A percentile compares a stretch with the other conserved stretches of the same genome.
Evolutionary conservation across 225 moss, liverwort and hornwort genomes (phyloP).

Genomic region (Pseudisothecium myosuroides): DNA sequence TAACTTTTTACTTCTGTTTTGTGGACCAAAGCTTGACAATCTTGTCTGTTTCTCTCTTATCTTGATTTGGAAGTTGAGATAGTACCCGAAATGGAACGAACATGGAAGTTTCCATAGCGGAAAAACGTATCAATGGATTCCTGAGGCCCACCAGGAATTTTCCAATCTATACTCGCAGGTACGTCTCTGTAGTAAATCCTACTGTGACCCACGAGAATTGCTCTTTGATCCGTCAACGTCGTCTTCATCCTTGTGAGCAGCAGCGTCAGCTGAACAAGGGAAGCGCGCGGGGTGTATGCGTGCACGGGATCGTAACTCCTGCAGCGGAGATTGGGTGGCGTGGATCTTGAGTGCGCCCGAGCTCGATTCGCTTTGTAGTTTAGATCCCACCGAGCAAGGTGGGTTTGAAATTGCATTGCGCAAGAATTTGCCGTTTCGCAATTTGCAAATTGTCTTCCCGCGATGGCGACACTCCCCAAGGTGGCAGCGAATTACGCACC

Average conservation of each 20-base stretch:
- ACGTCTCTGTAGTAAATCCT: too few relatives aligned
- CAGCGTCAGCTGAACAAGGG: neutral
- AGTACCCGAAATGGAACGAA: too few relatives aligned
- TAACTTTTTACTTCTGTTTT: neutral
- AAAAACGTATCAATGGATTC: neutral
- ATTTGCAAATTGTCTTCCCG: neutral
- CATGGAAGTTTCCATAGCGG: neutral
- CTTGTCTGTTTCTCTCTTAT: neutral
- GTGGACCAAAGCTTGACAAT: neutral
- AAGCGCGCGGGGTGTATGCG: neutral
- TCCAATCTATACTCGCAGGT: too few relatives aligned
- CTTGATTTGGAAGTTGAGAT: neutral
- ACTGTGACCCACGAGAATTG: neutral
- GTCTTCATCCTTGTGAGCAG: neutral
- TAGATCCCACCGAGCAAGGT: neutral
- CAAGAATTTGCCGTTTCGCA: neutral
- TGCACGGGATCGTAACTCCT: neutral
- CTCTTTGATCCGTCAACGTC: neutral
- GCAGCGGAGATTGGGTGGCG: neutral
- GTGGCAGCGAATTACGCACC: slow-evolving; percentile 50
- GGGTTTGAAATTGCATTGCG: neutral
- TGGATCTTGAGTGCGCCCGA: neutral
- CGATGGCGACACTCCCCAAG: slow-evolving; percentile 9
- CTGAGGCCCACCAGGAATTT: neutral
- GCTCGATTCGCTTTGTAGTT: neutral